Conservation (phyloP, 495 filamentous ascomycete genomes). For the Ascodesmis nigricans region DNA sequence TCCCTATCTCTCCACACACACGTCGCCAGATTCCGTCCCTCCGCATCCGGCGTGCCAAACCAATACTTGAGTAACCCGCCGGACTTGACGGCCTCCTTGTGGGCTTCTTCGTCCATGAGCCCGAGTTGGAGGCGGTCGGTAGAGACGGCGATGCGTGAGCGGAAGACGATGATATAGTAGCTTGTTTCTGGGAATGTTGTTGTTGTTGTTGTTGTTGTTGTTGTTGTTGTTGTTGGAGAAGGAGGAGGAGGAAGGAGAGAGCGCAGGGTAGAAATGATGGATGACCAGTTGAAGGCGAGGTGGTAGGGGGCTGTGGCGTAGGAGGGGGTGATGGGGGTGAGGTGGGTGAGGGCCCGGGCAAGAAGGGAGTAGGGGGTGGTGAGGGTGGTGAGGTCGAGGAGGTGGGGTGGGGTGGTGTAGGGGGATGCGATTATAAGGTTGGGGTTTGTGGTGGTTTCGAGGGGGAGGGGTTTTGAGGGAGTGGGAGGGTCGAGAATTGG, state of each 20-base stretch:
- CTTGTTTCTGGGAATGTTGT: conserved; percentile 37
- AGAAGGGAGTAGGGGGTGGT: conserved; percentile 41
- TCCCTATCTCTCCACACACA: conserved; percentile 51
- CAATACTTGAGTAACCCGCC: conserved; percentile 84
- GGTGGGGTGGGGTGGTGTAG: conserved; percentile 43
- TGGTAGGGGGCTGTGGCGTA: conserved; percentile 58
- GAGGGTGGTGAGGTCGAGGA: conserved; percentile 45
- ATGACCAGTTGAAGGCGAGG: conserved; percentile 58
- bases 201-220: no score
- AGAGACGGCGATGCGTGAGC: conserved; percentile 40
- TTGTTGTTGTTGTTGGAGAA: no score
- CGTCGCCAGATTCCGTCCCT: conserved; percentile 49
- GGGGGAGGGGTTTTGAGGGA: no score
- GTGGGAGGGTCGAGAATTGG: no score
- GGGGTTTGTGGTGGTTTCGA: no score
- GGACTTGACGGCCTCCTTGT: conserved; percentile 50
- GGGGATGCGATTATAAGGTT: conserved; percentile 45
- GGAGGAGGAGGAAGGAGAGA: no score
- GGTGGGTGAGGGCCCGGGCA: conserved; percentile 41
- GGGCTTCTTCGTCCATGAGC: conserved; percentile 48
- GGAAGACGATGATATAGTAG: conserved; percentile 71
- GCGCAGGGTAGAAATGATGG: no score
- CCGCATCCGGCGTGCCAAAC: conserved; percentile 46
- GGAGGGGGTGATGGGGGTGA: conserved; percentile 38
- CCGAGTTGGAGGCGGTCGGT: conserved; percentile 40